These are phyloP conservation scores for Malbranchea cinnamomea DNA, from an alignment of 2,329 filamentous ascomycete genomes.

Conservation along the genomic window DNA sequence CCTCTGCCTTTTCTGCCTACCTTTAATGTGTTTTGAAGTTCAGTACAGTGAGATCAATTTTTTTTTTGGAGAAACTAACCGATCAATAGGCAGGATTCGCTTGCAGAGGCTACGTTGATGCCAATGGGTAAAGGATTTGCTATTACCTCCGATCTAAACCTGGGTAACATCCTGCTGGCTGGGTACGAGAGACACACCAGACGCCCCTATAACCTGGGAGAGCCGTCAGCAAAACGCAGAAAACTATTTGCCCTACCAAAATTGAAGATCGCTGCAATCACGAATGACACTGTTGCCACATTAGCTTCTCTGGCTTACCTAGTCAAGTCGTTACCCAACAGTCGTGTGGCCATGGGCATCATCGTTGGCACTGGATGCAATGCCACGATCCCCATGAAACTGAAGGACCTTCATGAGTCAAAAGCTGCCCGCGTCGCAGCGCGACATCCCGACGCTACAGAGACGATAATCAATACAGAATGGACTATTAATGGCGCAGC, in stretches of 20 bases:
- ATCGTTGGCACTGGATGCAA: conserved; percentile 74
- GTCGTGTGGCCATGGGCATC: conserved; percentile 60
- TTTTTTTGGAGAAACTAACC: conserved; percentile 6
- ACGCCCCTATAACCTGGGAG: conserved; percentile 20
- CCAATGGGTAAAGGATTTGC: conserved; percentile 45
- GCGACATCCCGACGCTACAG: conserved; percentile 37
- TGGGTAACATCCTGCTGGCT: conserved; percentile 38
- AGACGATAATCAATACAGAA: conserved; percentile 68
- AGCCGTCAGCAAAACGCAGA: conserved; percentile 30
- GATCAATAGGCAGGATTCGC: conserved; percentile 33
- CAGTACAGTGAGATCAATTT: background rate
- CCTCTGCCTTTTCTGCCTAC: too few relatives aligned
- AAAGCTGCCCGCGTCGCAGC: conserved; percentile 42
- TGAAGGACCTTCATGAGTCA: conserved; percentile 45
- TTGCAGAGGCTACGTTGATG: conserved; percentile 40
- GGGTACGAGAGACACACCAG: conserved; percentile 39
- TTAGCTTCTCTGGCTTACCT: conserved; percentile 63
- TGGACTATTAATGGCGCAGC: conserved; percentile 68
- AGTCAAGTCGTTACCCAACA: conserved; percentile 44
- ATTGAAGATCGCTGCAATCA: conserved; percentile 59
- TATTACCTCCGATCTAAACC: conserved; percentile 39
- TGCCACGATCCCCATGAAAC: conserved; percentile 58
- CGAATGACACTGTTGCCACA: conserved; percentile 69
- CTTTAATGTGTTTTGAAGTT: background rate
- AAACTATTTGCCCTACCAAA: conserved; percentile 41